Conservation (phyloP, 441 rosid genomes). For the Hypseocharis bilobata region DNA sequence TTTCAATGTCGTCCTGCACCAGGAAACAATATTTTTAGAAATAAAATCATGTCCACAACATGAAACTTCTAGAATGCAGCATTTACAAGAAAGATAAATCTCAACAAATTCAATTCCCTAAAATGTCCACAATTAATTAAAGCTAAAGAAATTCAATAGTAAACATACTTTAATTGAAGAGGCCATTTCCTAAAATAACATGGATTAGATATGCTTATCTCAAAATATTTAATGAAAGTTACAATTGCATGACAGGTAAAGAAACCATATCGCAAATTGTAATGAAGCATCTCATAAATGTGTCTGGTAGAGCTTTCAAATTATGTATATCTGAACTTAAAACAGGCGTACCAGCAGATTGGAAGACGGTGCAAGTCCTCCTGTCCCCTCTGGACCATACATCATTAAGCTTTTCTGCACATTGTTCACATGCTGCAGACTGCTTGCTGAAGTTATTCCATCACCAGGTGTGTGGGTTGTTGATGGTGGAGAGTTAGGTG, state of each 20-base stretch:
- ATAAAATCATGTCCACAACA: background rate
- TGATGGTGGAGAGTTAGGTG: conserved; percentile 59
- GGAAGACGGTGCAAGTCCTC: conserved; percentile 44
- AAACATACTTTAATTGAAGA: no score
- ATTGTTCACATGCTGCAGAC: conserved; percentile 37
- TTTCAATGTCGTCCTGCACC: conserved; percentile 59
- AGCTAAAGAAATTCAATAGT: no score
- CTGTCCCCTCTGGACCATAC: conserved; percentile 40
- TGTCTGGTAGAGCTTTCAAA: background rate
- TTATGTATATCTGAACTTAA: background rate
- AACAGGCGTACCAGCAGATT: conserved; percentile 39
- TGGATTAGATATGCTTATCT: background rate
- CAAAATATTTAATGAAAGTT: background rate
- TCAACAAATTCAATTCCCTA: background rate
- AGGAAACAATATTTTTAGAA: conserved; percentile 18
- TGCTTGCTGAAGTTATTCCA: conserved; percentile 40
- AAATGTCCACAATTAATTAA: background rate
- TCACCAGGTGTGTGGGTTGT: conserved; percentile 56
- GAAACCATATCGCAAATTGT: background rate
- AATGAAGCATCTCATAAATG: background rate
- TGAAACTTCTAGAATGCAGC: conserved; percentile 7
- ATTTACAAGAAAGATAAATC: background rate
- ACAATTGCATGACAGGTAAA: background rate
- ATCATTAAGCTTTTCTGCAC: conserved; percentile 38
- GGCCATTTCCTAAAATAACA: no score